These are phyloP conservation scores for Akanthomyces lecanii DNA, from an alignment of 2,329 filamentous ascomycete genomes.

Conservation along the genomic window DNA sequence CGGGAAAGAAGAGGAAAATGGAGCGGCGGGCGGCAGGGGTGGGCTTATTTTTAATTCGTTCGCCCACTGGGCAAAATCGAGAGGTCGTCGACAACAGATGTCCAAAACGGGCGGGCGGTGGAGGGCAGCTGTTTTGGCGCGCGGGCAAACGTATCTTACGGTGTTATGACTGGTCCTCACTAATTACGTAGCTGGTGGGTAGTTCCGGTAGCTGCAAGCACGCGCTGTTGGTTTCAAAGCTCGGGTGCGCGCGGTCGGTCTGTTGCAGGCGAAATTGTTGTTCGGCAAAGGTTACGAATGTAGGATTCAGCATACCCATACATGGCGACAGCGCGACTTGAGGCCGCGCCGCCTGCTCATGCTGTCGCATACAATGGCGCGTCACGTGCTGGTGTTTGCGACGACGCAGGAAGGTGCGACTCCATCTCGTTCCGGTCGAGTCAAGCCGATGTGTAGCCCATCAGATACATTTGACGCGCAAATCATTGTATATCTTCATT, in stretches of 20 bases:
- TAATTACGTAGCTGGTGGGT: neutral
- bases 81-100: neutral
- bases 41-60: neutral
- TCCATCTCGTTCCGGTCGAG: neutral
- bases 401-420: neutral
- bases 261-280: neutral
- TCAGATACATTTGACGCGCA: neutral
- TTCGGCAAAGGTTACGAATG: neutral
- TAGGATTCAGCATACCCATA: neutral
- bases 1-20: neutral
- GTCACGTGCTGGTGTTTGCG: constrained; percentile 13
- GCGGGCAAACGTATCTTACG: constrained; percentile 5
- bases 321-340: neutral
- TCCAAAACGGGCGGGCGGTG: constrained; percentile 13
- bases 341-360: neutral
- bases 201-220: neutral
- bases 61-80: constrained; percentile 10
- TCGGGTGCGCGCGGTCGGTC: neutral
- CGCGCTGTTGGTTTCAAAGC: neutral
- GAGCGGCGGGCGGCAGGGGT: neutral
- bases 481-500: constrained; percentile 2
- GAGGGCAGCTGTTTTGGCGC: neutral
- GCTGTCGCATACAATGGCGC: neutral
- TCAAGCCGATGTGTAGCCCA: neutral
- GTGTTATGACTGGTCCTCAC: neutral